These are phyloP conservation scores for Tricholomella constricta DNA, from an alignment of 768 basidiomycete genomes.

Conservation along the genomic window DNA sequence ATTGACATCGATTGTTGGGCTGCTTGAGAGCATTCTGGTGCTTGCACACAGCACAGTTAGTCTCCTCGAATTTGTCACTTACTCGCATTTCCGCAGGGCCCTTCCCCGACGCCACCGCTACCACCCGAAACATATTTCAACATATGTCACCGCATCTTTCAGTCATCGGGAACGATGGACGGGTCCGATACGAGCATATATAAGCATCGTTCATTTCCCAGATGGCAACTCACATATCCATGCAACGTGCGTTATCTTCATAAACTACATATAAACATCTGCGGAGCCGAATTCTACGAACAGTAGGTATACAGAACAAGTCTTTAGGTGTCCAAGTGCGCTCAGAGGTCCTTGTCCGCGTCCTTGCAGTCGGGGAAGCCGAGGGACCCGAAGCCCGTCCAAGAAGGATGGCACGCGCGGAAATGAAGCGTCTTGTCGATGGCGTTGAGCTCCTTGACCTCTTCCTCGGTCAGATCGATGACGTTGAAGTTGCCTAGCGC, in stretches of 20 bases:
- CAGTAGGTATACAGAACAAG: neutral
- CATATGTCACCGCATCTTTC: too few relatives aligned
- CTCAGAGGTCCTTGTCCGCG: constrained; percentile 3
- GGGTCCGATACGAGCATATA: too few relatives aligned
- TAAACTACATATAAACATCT: neutral
- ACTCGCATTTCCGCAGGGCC: too few relatives aligned
- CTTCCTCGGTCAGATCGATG: constrained; percentile 61
- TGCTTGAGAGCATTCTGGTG: neutral
- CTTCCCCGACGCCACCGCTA: too few relatives aligned
- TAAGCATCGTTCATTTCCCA: too few relatives aligned
- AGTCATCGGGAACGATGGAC: too few relatives aligned
- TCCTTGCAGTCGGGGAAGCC: constrained; percentile 21
- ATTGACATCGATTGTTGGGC: constrained; percentile 5
- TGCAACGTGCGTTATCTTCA: too few relatives aligned
- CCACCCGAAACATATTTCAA: too few relatives aligned
- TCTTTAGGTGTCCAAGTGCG: neutral
- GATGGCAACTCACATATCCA: too few relatives aligned
- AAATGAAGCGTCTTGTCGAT: constrained; percentile 66
- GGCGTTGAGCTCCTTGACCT: constrained; percentile 55
- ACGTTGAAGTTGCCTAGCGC: constrained; percentile 56
- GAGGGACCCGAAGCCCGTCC: constrained; percentile 33
- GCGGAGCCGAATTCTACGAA: neutral
- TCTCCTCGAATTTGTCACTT: too few relatives aligned
- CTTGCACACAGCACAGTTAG: too few relatives aligned
- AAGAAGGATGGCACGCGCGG: constrained; percentile 65